A percentile compares a stretch with the other conserved stretches of the same genome.
These are phyloP conservation scores for Sphaerobolus stellatus DNA, from an alignment of 1,284 basidiomycete species.

Conservation along the genomic window DNA sequence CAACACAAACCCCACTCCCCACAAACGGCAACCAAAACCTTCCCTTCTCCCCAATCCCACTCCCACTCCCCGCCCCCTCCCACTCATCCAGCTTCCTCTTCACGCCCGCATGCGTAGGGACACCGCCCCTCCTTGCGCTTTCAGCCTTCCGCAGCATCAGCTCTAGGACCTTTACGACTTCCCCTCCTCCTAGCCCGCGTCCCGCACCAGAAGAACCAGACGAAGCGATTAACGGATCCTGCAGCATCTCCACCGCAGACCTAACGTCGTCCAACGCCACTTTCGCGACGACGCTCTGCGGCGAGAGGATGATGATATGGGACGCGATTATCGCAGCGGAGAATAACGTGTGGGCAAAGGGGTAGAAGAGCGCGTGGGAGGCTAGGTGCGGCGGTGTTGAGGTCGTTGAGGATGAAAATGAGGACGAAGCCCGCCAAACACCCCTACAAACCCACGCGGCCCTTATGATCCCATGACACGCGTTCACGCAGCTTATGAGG, in stretches of 20 bases:
- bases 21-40: constrained; percentile 53
- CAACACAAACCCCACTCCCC: constrained; percentile 41
- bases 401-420: constrained; percentile 28
- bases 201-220: too few relatives aligned
- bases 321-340: constrained; percentile 63
- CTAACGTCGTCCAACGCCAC: constrained; percentile 50
- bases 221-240: constrained; percentile 31
- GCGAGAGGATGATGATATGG: constrained; percentile 54
- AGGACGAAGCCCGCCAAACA: constrained; percentile 35
- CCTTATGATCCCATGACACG: constrained; percentile 58
- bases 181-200: constrained; percentile 26
- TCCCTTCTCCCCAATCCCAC: too few relatives aligned
- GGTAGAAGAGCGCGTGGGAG: constrained; percentile 57
- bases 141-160: constrained; percentile 50
- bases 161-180: constrained; percentile 47
- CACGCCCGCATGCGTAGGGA: constrained; percentile 28
- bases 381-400: constrained; percentile 35
- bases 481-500: constrained; percentile 54
- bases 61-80: constrained; percentile 37
- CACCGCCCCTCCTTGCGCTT: constrained; percentile 25
- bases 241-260: constrained; percentile 51
- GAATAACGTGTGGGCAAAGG: constrained; percentile 57
- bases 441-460: constrained; percentile 45
- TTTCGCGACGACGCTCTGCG: constrained; percentile 44
- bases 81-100: constrained; percentile 57